Conservation (phyloP, 2,329 filamentous ascomycete species). For the Septoria petroselini region DNA sequence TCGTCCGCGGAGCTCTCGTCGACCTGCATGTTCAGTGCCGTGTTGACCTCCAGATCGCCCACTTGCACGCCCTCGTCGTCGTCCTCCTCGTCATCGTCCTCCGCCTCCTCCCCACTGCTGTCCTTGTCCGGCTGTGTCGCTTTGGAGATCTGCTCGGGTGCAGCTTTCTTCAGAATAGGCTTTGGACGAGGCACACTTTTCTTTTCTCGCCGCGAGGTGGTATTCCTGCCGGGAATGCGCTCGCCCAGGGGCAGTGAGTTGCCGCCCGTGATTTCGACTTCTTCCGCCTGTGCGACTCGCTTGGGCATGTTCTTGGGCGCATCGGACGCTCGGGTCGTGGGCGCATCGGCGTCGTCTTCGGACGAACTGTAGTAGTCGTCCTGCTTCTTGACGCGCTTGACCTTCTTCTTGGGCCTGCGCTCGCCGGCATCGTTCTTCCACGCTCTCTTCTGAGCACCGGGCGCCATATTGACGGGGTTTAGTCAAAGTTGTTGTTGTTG, state of each 20-base stretch:
- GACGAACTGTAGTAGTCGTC: conserved; percentile 62
- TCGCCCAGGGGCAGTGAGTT: conserved; percentile 12
- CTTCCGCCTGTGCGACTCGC: conserved; percentile 16
- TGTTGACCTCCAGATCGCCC: conserved; percentile 22
- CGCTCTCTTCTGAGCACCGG: conserved; percentile 36
- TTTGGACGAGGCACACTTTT: conserved; percentile 19
- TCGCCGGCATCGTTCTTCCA: conserved; percentile 57
- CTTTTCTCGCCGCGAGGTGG: conserved; percentile 14
- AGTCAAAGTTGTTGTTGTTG: too few species aligned
- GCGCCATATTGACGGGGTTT: conserved; percentile 24
- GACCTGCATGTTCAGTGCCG: conserved; percentile 24
- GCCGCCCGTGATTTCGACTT: conserved; percentile 6
- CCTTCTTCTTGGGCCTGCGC: conserved; percentile 52
- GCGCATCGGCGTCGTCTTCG: conserved; percentile 50
- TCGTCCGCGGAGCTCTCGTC: conserved; percentile 30
- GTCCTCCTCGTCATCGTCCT: conserved; percentile 17
- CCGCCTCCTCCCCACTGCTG: conserved; percentile 11
- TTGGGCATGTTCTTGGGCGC: conserved; percentile 27
- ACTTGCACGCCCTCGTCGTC: conserved; percentile 16
- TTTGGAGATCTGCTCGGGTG: conserved; percentile 11
- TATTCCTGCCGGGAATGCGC: conserved; percentile 17
- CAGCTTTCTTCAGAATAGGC: conserved; percentile 24
- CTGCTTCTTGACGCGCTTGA: conserved; percentile 61
- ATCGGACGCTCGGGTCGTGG: conserved; percentile 27
- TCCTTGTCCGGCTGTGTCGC: conserved; percentile 2